Conservation (phyloP, 768 basidiomycete genomes). For the Leccinum rimulosum region DNA sequence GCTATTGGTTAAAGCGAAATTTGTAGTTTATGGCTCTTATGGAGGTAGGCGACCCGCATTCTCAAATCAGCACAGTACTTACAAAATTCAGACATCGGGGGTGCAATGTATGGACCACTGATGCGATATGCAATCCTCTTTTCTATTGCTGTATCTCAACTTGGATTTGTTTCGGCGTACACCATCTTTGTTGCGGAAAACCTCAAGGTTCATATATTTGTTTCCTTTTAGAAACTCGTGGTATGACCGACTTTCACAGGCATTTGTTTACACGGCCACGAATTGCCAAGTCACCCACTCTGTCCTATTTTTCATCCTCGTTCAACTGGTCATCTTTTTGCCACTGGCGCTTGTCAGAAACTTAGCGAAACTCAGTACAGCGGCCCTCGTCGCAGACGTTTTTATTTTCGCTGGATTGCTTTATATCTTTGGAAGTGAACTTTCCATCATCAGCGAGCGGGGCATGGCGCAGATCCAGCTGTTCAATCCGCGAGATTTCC, state of each 20-base stretch:
- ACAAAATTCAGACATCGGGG: conserved; percentile 76
- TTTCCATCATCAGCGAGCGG: conserved; percentile 56
- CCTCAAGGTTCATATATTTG: conserved; percentile 45
- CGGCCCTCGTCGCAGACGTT: conserved; percentile 89
- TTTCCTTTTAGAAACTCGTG: background rate
- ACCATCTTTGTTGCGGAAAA: conserved; percentile 96
- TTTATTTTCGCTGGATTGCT: conserved; percentile 89
- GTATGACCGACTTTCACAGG: conserved; percentile 39
- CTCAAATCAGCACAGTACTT: conserved; percentile 2
- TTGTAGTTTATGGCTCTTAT: conserved; percentile 88
- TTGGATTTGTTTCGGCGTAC: conserved; percentile 89
- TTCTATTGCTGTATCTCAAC: conserved; percentile 86
- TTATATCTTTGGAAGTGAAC: conserved; percentile 88
- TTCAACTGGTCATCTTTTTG: conserved; percentile 83
- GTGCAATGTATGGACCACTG: conserved; percentile 85
- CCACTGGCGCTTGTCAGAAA: conserved; percentile 89
- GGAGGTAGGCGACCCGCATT: conserved; percentile 58
- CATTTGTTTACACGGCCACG: conserved; percentile 80
- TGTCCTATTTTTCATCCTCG: conserved; percentile 76
- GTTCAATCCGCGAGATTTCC: conserved; percentile 90
- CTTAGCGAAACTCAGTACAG: conserved; percentile 90
- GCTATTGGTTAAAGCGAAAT: conserved; percentile 82
- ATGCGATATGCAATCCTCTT: conserved; percentile 88
- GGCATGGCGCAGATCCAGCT: conserved; percentile 79
- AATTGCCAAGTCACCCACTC: conserved; percentile 66